Base-by-base conservation (phyloP, 768 basidiomycete species). In the Inosperma sp. region DNA sequence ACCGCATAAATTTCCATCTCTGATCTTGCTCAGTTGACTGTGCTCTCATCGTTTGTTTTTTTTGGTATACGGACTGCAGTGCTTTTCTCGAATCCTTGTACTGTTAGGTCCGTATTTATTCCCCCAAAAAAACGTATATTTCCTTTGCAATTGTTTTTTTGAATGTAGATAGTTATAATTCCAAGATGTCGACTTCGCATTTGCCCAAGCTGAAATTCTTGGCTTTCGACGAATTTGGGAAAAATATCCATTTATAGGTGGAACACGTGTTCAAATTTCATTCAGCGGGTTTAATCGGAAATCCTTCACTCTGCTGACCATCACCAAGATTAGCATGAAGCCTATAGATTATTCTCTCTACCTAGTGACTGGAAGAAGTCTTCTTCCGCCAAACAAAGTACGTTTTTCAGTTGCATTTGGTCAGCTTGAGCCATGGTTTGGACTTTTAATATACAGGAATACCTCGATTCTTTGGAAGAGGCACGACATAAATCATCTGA, bases 351-450 rank as follows among this genome's bases (percentile, higher is more conserved):
- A 83, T 58, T 82, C 86, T 0, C 66, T 96, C 8, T 97, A 95
- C 65, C 78, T 95, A 34, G 93, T 96, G 6, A 94, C 93, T 0
- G 88, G 88, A 13, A 74, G 93, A 48, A 76, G 83, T 17, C 68
- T 92, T 1, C 73, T 95, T 4, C 90, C 92, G 8, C 70, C 75
- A 17, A 84, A 82, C 62, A 90, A 86, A 77, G 90, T 87, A 57
- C 46, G 63, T 64, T n/a, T n/a, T n/a, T 16, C 3, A 46, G 14
- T 47, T 39, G 31, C 48, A 22, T 40, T 31, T 35, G 40, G 23
- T 17, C 33, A 49, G 25, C 53, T 33, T 55, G 33, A 54, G 51
- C 34, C 48, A 40, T 31, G 41, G 26, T 37, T 42, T 49, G 51
- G 42, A 26, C 5, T 8, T 23, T 13, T 39, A 12, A 19, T 14